Evolutionary conservation across 768 basidiomycete species (phyloP), one percentile per base, ranked within the genome.

Genomic region (Suillus cothurnatus): DNA sequence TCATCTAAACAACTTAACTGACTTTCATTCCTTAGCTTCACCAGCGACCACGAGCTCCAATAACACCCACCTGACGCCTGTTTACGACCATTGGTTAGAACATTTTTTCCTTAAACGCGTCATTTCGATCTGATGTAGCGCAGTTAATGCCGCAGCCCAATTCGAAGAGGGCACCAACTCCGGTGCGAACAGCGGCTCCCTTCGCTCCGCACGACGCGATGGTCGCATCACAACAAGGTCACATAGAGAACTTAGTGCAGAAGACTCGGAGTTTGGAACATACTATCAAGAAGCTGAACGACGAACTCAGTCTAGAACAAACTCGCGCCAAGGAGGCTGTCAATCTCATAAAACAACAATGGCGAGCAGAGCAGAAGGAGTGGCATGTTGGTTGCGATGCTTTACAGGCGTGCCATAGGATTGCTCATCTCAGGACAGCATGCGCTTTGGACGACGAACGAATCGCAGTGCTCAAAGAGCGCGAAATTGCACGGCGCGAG

Each of bases 201-300:
- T 69, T 75, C 12, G 70, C 76, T 62, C 82, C 76, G 41, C 74
- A 74, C 49, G 80, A 80, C 36, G 81, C 86, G 28, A 80, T 90
- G 70, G 85, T 86, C 67, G 80, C 86, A 31, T 82, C 87, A 5
- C 85, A 89, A 72, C 87, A 87, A 65, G 76, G 81, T 3, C 90
- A 92, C 72, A 91, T 93, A 59, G 84, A 88, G 58, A 89, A 93
- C 50, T 85, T 93, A 61, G 88, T 91, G 3, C 85, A 89, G 67
- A 82, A 86, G 67, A 89, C 85, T 70, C 86, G 86, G 31, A 84
- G 84, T 0, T 82, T 91, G 61, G 89, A 91, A 64, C 84, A 87
- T 66, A 83, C 82, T 5, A 82, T 83, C 74, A 84, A 84, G 69
- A 85, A 83, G 52, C 82, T 91, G 41, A 71, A 77, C 19, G 82